Evolutionary conservation across 805 yeast genomes (phyloP), one percentile per base, ranked within the genome.

Genomic region (Pichia ethanolica): DNA sequence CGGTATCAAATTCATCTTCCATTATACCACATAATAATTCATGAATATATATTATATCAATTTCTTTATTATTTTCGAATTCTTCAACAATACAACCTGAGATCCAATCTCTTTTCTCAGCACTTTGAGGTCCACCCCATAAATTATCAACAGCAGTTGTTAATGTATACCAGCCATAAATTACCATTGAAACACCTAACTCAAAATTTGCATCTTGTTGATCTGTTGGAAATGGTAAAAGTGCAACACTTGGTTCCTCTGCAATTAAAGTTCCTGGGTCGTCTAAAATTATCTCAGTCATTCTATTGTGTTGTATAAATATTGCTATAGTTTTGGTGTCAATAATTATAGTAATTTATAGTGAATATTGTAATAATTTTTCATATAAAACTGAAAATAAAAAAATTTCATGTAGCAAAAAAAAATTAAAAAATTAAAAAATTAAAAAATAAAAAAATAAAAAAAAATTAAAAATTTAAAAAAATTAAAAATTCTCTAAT

Each of bases 101-200:
- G 55, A 91, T 76, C 99, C 99, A 93, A 64, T 93, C 99, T 61
- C 99, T 76, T 66, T 93, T 93, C 37, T 87, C 97, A 0, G 76
- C 79, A 12, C 95, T 83, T 35, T 87, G 86, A 12, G 96, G 82
- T 1, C 99, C 99, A 52, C 99, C 99, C 98, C 99, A 93, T 33
- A 75, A 72, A 64, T 87, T 89, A 6, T 81, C 95, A 9, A 93
- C 98, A 0, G 99, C 99, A 1, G 86, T 84, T 43, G 78, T 75
- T 46, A 93, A 71, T 27, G 86, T 89, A 52, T 89, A 93, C 99
- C 99, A 93, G 51, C 77, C 75, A 65, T 90, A 81, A n/a, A 93
- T 68, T 35, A 86, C 82, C 95, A 90, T 86, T 33, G 96, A 83
- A 1, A 88, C 90, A 10, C 97, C 99, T 12, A 93, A 75, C 67